phyloP scores from a whole-genome alignment of 352 stramenopile genomes.

The Globisporangium cederbergense region DNA sequence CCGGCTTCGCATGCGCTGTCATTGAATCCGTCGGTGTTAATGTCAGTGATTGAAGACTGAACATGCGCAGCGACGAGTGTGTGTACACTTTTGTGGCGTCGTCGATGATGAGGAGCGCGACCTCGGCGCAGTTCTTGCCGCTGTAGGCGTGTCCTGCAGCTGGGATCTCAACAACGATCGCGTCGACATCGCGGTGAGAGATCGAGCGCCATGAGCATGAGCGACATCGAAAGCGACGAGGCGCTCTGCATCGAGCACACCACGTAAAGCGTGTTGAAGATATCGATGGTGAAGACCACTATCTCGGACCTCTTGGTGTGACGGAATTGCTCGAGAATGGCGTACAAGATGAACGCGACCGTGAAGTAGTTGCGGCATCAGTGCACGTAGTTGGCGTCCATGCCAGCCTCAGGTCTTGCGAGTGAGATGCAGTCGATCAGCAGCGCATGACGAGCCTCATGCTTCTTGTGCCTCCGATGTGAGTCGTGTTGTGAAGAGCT shows the following conservation, averaged over 20 bases:
- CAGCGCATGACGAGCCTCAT: not conserved
- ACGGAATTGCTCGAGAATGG: slow-evolving; percentile 28
- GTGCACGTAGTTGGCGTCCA: slow-evolving; percentile 32
- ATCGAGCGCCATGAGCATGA: slow-evolving; percentile 11
- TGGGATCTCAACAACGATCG: not conserved
- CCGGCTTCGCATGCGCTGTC: not conserved
- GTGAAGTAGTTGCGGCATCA: slow-evolving; percentile 28
- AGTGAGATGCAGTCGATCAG: slow-evolving; percentile 28
- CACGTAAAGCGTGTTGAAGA: slow-evolving; percentile 15
- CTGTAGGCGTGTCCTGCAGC: not conserved
- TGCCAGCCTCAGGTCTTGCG: slow-evolving; percentile 17
- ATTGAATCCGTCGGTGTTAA: not conserved
- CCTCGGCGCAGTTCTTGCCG: slow-evolving; percentile 4
- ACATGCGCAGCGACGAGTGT: slow-evolving; percentile 2
- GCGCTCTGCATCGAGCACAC: slow-evolving; percentile 24
- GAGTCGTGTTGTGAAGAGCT: not conserved
- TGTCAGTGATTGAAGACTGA: not conserved
- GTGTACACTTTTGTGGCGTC: not conserved
- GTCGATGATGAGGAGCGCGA: slow-evolving; percentile 12
- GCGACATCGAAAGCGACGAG: slow-evolving; percentile 12
- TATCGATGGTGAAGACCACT: too few relatives aligned
- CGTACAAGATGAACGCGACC: slow-evolving; percentile 26
- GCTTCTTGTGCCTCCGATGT: not conserved
- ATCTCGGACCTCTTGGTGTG: too few relatives aligned
- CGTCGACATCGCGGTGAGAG: slow-evolving; percentile 1